Evolutionary conservation across 352 stramenopile species (phyloP), one percentile per base, ranked within the genome.

Genomic region (Ophiocytium majus): DNA sequence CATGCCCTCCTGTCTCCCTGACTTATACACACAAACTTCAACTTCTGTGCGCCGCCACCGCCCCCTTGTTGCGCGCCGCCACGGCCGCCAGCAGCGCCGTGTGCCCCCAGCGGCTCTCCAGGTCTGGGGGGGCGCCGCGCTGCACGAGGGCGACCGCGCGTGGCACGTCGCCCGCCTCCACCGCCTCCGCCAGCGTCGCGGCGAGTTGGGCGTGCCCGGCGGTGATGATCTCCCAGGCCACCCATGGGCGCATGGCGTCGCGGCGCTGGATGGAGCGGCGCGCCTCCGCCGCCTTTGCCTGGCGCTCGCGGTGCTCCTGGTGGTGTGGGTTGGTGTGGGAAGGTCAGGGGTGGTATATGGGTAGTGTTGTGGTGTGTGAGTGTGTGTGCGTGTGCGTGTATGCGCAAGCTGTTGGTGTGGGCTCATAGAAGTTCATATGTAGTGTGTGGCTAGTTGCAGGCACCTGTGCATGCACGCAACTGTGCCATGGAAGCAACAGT

Each of bases 281-380:
- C 28, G 84, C 84, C 81, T 86, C 84, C 37, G 82, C 82, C n/a
- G 83, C 74, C n/a, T 86, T 64, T 80, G 82, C 82, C 82, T 86
- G 79, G 1, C 80, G 82, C 0, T 79, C 37, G 80, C 86, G 84
- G 57, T 86, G 79, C 63, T 83, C 80, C 64, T 76, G 64, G 14
- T 5, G 43, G 43, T 57, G 43, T 14, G 43, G 5, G 43, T 57
- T n/a, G n/a, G n/a, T n/a, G n/a, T n/a, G n/a, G n/a, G n/a, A n/a
- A n/a, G n/a, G n/a, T n/a, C n/a, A n/a, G n/a, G n/a, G n/a, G n/a
- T n/a, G n/a, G n/a, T n/a, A n/a, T n/a, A n/a, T n/a, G n/a, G n/a
- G n/a, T n/a, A n/a, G n/a, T n/a, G n/a, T n/a, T n/a, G n/a, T n/a
- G n/a, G n/a, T n/a, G n/a, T n/a, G n/a, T n/a, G n/a, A n/a, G n/a